Base-by-base conservation (phyloP, 352 stramenopile species). In the Phytophthora litchii region DNA sequence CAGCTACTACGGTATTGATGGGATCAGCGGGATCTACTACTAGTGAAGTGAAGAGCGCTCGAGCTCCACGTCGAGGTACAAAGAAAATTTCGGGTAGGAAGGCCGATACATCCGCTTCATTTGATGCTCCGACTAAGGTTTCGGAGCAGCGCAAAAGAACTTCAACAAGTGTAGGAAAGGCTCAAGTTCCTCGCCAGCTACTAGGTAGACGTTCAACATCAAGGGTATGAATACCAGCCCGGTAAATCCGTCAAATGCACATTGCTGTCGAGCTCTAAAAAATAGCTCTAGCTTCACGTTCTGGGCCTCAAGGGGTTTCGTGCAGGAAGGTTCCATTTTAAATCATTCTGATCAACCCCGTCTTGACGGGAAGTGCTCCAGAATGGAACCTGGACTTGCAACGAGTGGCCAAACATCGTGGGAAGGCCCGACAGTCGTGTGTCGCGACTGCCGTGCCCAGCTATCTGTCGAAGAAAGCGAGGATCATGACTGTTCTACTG, bases 381-480 rank as follows among this genome's bases (percentile, higher is more conserved):
- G 19, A 8, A 88, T 88, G 80, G 75, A 90, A 36, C 64, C 76
- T 8, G 78, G 76, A 4, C 56, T 90, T 6, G 74, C 70, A 23
- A 87, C 78, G 27, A 84, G 76, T 32, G 76, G 87, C 46, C 63
- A 44, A 27, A 37, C 34, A 1, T 20, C 34, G 7, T 40, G n/a
- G 20, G 34, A 49, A 32, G 52, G 31, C 7, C 74, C 71, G 0
- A 76, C 58, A 12, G 74, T 90, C 23, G 78, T 71, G 12, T 88
- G 81, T 31, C 74, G 77, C 3, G 77, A 80, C 17, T 89, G 81
- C 34, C 78, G 77, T 16, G 57, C 71, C 0, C 65, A 80, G 23
- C 70, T 89, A 36, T 56, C 64, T 4, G 54, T 89, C 29, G 81
- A 91, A 46, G 67, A 80, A 12, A 89, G 86, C 36, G 81, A 91